Conservation (phyloP, 331 rosid species). For the Pyrus hybrid region DNA sequence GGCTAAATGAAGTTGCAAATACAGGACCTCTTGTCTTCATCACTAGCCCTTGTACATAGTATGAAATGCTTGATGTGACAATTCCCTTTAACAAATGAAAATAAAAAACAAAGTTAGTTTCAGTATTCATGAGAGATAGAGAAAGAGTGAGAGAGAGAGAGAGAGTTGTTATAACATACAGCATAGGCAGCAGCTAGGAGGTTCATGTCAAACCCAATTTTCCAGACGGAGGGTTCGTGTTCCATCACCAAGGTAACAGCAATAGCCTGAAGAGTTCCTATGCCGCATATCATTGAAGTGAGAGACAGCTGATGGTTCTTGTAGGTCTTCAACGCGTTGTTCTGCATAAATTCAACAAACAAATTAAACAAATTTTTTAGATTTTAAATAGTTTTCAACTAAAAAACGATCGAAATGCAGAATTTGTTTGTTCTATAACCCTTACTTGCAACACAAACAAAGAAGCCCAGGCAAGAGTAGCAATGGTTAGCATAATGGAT, state of each 20-base stretch:
- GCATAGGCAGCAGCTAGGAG: slow-evolving; percentile 92
- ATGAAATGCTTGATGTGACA: slow-evolving; percentile 69
- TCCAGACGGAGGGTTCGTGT: slow-evolving; percentile 60
- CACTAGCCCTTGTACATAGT: slow-evolving; percentile 81
- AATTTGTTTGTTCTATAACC: neutral
- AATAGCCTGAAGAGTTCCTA: slow-evolving; percentile 69
- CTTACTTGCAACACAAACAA: slow-evolving; percentile 81
- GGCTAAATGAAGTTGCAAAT: slow-evolving; percentile 90
- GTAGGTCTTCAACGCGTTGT: slow-evolving; percentile 78
- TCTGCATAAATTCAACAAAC: slow-evolving; percentile 20
- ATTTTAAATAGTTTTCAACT: no score
- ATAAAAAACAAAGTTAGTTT: neutral
- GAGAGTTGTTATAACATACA: slow-evolving; percentile 30
- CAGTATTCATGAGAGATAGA: neutral
- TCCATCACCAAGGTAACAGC: slow-evolving; percentile 69
- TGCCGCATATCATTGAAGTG: slow-evolving; percentile 59
- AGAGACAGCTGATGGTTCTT: slow-evolving; percentile 70
- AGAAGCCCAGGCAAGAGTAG: slow-evolving; percentile 86
- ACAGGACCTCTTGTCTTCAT: slow-evolving; percentile 82
- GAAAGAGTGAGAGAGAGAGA: neutral
- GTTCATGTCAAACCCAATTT: slow-evolving; percentile 83
- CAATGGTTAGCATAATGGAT: slow-evolving; percentile 57
- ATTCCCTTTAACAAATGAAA: slow-evolving; percentile 42
- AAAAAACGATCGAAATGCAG: no score
- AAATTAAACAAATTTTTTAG: neutral